Percentiles rank a stretch among this genome's conserved stretches.
phyloP scores from a whole-genome alignment of 139 green algal species.

The Gonium pectorale region DNA sequence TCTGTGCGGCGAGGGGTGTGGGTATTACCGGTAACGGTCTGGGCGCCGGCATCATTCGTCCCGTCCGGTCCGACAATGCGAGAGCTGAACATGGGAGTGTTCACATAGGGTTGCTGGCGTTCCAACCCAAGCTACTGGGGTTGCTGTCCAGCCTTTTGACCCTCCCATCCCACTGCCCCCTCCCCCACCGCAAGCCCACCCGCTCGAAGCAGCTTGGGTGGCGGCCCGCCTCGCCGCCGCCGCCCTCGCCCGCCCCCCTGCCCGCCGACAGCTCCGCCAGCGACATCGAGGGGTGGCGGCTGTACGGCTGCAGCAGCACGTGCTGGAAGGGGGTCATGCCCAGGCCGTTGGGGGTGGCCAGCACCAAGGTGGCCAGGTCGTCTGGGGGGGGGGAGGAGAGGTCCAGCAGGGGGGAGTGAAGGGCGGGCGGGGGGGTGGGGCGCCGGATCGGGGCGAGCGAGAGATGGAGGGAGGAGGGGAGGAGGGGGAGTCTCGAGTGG shows the following conservation, averaged over 20 bases:
- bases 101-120: too few species aligned
- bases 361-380: neutral
- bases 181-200: neutral
- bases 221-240: neutral
- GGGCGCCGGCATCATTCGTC: too few species aligned
- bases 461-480: too few species aligned
- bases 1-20: too few species aligned
- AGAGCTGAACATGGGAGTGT: too few species aligned
- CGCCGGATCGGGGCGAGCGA: neutral
- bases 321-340: neutral
- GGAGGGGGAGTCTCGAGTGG: too few species aligned
- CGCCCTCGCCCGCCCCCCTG: neutral
- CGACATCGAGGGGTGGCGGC: neutral
- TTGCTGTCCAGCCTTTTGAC: neutral
- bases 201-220: constrained; percentile 25
- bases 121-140: too few species aligned
- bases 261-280: constrained; percentile 5
- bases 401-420: too few species aligned
- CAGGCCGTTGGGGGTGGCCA: constrained; percentile 6
- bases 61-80: too few species aligned
- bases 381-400: neutral
- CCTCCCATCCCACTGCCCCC: neutral
- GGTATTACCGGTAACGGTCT: too few species aligned
- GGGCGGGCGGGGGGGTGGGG: neutral
- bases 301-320: constrained; percentile 30